phyloP scores from a whole-genome alignment of 441 rosid genomes.

The Lepidium campestre region DNA sequence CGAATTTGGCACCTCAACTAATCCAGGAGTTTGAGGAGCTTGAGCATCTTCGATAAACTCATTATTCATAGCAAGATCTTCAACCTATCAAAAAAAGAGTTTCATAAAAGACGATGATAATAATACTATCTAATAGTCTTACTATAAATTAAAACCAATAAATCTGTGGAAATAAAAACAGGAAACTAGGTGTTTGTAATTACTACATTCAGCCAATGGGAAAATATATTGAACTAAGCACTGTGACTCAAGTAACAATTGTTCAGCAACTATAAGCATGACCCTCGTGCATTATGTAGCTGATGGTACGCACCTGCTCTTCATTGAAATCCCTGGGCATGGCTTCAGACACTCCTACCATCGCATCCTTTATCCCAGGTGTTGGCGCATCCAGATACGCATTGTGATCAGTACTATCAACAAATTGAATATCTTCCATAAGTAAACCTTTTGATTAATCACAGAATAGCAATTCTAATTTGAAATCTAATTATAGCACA shows the following conservation, averaged over 20 bases:
- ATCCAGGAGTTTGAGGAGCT: slow-evolving; percentile 89
- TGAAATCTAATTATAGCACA: neutral
- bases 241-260: neutral
- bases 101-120: neutral
- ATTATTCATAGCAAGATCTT: slow-evolving; percentile 36
- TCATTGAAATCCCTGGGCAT: slow-evolving; percentile 38
- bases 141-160: neutral
- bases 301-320: slow-evolving; percentile 48
- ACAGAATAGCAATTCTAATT: neutral
- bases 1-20: slow-evolving; percentile 64
- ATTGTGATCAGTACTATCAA: slow-evolving; percentile 50
- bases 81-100: slow-evolving; percentile 44
- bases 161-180: neutral
- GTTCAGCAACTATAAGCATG: neutral
- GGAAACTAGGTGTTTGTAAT: neutral
- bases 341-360: slow-evolving; percentile 35
- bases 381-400: slow-evolving; percentile 34
- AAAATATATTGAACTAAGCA: slow-evolving; percentile 3
- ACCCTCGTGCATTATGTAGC: neutral
- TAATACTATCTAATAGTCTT: neutral
- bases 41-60: slow-evolving; percentile 65
- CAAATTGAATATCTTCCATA: slow-evolving; percentile 16
- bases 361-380: slow-evolving; percentile 28
- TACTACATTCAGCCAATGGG: neutral
- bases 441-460: neutral